phyloP scores from a whole-genome alignment of 2,329 filamentous ascomycete species.

The Ascocoryne sarcoides region DNA sequence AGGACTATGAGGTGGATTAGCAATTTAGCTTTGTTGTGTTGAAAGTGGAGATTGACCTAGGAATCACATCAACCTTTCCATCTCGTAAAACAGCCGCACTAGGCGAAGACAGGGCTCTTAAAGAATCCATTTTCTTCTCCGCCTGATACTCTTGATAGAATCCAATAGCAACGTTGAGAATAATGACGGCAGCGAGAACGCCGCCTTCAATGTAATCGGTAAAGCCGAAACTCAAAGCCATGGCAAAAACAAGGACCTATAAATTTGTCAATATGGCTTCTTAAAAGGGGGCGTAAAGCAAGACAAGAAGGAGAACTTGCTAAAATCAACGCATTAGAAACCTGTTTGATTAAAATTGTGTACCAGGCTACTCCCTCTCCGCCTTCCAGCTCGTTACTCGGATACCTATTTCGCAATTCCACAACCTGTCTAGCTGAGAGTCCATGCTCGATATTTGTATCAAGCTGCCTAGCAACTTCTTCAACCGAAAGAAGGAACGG shows the following conservation, averaged over 20 bases:
- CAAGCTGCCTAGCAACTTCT: conserved; percentile 53
- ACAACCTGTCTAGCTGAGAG: conserved; percentile 52
- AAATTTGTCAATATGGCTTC: conserved; percentile 33
- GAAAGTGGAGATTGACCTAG: conserved; percentile 21
- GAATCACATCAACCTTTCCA: conserved; percentile 36
- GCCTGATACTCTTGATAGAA: conserved; percentile 53
- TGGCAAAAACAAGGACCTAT: conserved; percentile 30
- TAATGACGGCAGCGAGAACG: conserved; percentile 49
- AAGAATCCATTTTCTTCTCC: conserved; percentile 49
- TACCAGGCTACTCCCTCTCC: conserved; percentile 58
- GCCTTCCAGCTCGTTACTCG: conserved; percentile 62
- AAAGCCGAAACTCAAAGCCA: conserved; percentile 38
- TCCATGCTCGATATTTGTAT: conserved; percentile 58
- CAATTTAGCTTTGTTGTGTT: too few species aligned
- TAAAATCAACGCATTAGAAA: conserved; percentile 72
- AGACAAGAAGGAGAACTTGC: conserved; percentile 40
- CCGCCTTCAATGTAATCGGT: conserved; percentile 49
- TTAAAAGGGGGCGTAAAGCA: not conserved
- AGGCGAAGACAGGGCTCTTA: conserved; percentile 46
- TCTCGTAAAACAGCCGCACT: conserved; percentile 47
- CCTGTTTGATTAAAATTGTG: conserved; percentile 64
- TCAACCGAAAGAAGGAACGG: conserved; percentile 52
- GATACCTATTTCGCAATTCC: conserved; percentile 49
- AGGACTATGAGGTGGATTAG: too few species aligned
- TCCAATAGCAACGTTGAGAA: conserved; percentile 48